Evolutionary conservation across 2,329 filamentous ascomycete genomes (phyloP).

Genomic region (Penicillium aurantiogriseum): DNA sequence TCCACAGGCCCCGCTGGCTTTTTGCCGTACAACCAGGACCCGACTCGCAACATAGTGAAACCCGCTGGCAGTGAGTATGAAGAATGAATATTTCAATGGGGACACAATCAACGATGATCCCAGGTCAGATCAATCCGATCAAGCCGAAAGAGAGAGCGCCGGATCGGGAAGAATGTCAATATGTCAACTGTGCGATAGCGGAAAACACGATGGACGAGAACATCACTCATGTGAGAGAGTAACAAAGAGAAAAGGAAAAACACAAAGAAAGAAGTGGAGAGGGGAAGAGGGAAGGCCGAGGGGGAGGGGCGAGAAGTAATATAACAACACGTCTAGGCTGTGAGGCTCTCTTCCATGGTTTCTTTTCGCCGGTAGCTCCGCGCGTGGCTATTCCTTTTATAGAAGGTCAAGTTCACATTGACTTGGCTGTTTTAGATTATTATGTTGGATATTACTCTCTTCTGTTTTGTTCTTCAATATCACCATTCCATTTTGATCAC

Average conservation of each 20-base stretch:
- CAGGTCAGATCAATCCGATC: conserved; percentile 6
- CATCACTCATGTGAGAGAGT: conserved; percentile 16
- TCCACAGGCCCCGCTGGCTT: conserved; percentile 54
- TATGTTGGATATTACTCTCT: background rate
- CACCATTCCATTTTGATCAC: background rate
- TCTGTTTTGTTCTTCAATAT: background rate
- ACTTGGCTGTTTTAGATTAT: background rate
- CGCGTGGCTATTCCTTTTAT: background rate
- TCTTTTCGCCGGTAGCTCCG: conserved; percentile 15
- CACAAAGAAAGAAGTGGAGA: conserved; percentile 6
- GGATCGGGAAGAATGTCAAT: conserved; percentile 30
- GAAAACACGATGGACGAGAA: conserved; percentile 19
- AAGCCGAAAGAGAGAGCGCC: conserved; percentile 13
- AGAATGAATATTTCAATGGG: background rate
- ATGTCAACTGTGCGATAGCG: conserved; percentile 27
- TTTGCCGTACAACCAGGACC: conserved; percentile 48
- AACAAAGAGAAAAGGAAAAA: conserved; percentile 8
- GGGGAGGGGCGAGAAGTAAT: background rate
- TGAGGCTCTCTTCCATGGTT: conserved; percentile 14
- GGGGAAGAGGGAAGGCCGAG: background rate
- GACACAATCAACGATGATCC: background rate
- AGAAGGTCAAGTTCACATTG: background rate
- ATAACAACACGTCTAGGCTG: background rate
- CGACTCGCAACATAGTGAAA: conserved; percentile 41
- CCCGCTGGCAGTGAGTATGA: background rate